A percentile compares a stretch with the other conserved stretches of the same genome.
Evolutionary conservation across 495 filamentous ascomycete genomes (phyloP).

Genomic region (Neurospora sp.): DNA sequence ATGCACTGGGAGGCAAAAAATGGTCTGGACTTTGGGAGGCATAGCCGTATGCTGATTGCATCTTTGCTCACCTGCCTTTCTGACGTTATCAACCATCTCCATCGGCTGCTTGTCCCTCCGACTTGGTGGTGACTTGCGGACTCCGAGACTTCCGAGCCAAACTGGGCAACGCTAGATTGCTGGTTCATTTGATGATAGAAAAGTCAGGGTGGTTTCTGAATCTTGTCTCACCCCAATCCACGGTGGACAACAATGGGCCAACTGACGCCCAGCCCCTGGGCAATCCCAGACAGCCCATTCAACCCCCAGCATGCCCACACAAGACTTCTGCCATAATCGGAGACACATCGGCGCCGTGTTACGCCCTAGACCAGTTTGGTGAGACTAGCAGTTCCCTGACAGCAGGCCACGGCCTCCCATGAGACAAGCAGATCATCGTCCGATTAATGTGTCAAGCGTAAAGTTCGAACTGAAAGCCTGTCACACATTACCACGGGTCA

Average conservation of each 20-base stretch:
- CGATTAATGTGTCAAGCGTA: background rate
- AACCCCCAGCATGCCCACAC: background rate
- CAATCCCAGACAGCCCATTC: background rate
- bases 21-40: background rate
- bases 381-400: slow-evolving; percentile 13
- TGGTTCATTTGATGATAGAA: background rate
- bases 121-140: background rate
- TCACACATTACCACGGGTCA: slow-evolving; percentile 12
- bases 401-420: slow-evolving; percentile 6
- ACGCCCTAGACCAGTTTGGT: slow-evolving; percentile 1
- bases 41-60: background rate
- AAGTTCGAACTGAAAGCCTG: slow-evolving; percentile 1
- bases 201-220: background rate
- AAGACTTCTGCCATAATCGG: background rate
- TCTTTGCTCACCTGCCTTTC: background rate
- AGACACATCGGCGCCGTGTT: background rate
- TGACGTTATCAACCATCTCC: background rate
- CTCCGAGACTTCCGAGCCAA: background rate
- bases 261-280: background rate
- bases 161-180: background rate
- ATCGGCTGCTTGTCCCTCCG: background rate
- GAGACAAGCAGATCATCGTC: slow-evolving; percentile 13
- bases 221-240: background rate
- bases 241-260: background rate
- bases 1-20: background rate